Evolutionary conservation across 805 yeast genomes (phyloP).

Genomic region (Alloascoidea hylecoeti): DNA sequence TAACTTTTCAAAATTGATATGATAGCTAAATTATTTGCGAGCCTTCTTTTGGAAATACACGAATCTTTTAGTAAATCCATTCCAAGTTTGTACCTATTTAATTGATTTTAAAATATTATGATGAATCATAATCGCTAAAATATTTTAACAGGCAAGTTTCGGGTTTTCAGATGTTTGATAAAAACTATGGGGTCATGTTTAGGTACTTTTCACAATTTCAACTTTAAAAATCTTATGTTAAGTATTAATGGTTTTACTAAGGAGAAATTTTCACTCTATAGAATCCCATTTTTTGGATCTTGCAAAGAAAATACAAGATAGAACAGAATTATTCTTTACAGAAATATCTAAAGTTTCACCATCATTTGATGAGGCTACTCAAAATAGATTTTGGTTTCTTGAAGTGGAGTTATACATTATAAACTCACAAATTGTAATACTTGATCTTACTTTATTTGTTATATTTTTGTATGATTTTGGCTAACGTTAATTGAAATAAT

Average conservation of each 20-base stretch:
- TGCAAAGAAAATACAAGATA: neutral
- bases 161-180: neutral
- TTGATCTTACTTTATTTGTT: too few species aligned
- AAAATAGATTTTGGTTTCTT: neutral
- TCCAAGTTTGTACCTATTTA: neutral
- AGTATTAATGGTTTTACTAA: too few species aligned
- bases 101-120: too few species aligned
- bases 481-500: neutral
- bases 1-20: neutral
- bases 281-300: neutral
- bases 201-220: too few species aligned
- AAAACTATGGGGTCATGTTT: neutral
- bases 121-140: too few species aligned
- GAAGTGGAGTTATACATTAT: neutral
- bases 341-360: neutral
- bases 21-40: neutral
- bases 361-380: neutral
- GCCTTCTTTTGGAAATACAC: neutral
- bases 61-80: neutral
- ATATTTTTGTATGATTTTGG: neutral
- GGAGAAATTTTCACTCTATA: too few species aligned
- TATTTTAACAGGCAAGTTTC: neutral
- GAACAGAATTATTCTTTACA: neutral
- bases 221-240: too few species aligned
- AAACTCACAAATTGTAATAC: neutral